These are phyloP conservation scores for Medicago arabica DNA, from an alignment of 306 rosid genomes.

Conservation along the genomic window DNA sequence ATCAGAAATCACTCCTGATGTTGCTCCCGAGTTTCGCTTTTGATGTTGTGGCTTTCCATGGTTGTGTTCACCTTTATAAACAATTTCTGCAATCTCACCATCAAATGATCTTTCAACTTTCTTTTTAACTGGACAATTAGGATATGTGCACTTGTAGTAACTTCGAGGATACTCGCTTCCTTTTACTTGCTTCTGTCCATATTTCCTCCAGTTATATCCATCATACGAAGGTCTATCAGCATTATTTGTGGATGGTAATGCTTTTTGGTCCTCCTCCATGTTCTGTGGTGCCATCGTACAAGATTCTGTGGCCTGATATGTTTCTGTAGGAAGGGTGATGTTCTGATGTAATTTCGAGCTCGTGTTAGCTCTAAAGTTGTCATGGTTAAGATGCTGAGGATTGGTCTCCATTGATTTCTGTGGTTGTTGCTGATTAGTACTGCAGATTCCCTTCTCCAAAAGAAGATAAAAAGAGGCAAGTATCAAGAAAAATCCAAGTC, in stretches of 20 bases:
- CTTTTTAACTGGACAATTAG: slow-evolving; percentile 92
- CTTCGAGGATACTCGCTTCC: slow-evolving; percentile 97
- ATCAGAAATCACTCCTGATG: slow-evolving; percentile 54
- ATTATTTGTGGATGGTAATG: slow-evolving; percentile 51
- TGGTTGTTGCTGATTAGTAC: slow-evolving; percentile 53
- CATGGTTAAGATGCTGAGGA: slow-evolving; percentile 55
- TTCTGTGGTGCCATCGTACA: slow-evolving; percentile 51
- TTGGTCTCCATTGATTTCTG: slow-evolving; percentile 46
- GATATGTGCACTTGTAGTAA: slow-evolving; percentile 93
- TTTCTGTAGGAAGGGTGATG: slow-evolving; percentile 47
- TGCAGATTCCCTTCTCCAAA: slow-evolving; percentile 72
- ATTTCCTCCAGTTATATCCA: slow-evolving; percentile 97
- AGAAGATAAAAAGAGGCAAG: not conserved
- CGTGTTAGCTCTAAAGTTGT: slow-evolving; percentile 47
- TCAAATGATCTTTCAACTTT: slow-evolving; percentile 93
- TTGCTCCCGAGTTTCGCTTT: slow-evolving; percentile 59
- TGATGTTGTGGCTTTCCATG: slow-evolving; percentile 88
- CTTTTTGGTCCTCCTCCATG: slow-evolving; percentile 64
- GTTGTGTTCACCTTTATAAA: slow-evolving; percentile 92
- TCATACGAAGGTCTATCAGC: slow-evolving; percentile 84
- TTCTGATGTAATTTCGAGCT: slow-evolving; percentile 52
- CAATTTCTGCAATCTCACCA: slow-evolving; percentile 92
- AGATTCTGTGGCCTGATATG: slow-evolving; percentile 47
- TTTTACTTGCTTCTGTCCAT: slow-evolving; percentile 97
- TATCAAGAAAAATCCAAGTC: not conserved